Base-by-base conservation (phyloP, 2,329 filamentous ascomycete genomes). In the Microsporum audouinii region DNA sequence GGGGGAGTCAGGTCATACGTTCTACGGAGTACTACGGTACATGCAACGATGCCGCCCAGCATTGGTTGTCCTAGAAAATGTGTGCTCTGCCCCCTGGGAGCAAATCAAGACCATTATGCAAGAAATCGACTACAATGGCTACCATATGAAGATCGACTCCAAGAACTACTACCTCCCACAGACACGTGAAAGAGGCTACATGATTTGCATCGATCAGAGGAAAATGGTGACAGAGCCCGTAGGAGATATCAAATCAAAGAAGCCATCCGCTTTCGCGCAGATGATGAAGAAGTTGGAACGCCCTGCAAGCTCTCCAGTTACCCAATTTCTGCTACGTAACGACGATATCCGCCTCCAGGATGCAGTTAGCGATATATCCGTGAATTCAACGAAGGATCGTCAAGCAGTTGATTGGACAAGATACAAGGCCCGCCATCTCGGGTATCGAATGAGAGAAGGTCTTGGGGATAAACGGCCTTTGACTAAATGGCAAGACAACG, bases 141-240 rank as follows among this genome's bases (percentile, higher is more conserved):
- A 69, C 0, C 78, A 76, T 56, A 65, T 77, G 0, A 74, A 73
- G 3, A 73, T 88, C 0, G 87, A 91, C 66, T 87, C 84, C 0
- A 90, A 90, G 68, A 73, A 87, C 2, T 90, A 80, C 66, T 88
- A 89, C 62, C 73, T 91, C 0, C 89, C 89, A 0, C 88, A 92
- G 60, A 89, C 86, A 0, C 77, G 85, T 1, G 72, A 75, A 45
- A 77, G 85, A 38, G 81, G 79, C 0, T 88, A 88, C 66, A 75
- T 86, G 64, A 67, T 87, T 34, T 82, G 80, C 12, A 68, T 86
- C n/a, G 75, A 82, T 61, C 72, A 65, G 3, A 67, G 65, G 10
- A 66, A 69, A 58, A 39, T 67, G 6, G 60, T 63, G 12, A 63
- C 67, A 4, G 65, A 64, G 1, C 57, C 69, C 29, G 49, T 65